Evolutionary conservation across 345 rosid genomes (phyloP).

Genomic region (Linum trigynum): DNA sequence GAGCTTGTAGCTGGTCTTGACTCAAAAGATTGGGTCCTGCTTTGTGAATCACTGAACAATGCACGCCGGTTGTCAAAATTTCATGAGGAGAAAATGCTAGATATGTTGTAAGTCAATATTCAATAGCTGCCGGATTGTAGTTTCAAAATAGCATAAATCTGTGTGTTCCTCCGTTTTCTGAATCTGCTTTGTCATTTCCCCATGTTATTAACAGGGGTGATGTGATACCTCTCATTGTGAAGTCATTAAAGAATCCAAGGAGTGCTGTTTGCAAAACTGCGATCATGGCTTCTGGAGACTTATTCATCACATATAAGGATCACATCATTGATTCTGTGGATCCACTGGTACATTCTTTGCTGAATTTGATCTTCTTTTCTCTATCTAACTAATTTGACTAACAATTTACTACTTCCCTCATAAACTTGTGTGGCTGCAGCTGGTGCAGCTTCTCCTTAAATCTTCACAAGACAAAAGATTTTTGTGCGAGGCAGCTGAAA

Average conservation of each 20-base stretch:
- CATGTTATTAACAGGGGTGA: constrained; percentile 44
- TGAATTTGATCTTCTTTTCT: background rate
- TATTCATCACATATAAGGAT: constrained; percentile 64
- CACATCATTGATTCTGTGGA: constrained; percentile 61
- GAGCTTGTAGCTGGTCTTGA: constrained; percentile 61
- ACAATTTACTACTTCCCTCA: constrained; percentile 4
- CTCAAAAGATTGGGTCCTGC: constrained; percentile 79
- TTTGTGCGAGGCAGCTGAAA: constrained; percentile 95
- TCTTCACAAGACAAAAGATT: constrained; percentile 92
- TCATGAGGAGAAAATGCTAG: constrained; percentile 57
- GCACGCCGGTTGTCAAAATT: constrained; percentile 66
- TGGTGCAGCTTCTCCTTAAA: constrained; percentile 85
- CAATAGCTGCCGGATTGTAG: background rate
- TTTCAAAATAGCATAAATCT: background rate
- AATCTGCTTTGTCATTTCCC: constrained; percentile 2
- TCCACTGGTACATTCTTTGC: constrained; percentile 45
- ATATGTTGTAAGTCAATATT: constrained; percentile 52
- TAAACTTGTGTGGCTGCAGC: constrained; percentile 38
- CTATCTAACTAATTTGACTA: background rate
- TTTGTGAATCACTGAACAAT: constrained; percentile 76
- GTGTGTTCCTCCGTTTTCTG: background rate
- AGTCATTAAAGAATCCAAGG: constrained; percentile 91
- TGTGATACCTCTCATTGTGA: constrained; percentile 65
- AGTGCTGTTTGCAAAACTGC: constrained; percentile 97
- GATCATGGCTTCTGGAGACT: constrained; percentile 79